phyloP scores from a whole-genome alignment of 176 grass and related monocot genomes.

The Alloteropsis semialata region DNA sequence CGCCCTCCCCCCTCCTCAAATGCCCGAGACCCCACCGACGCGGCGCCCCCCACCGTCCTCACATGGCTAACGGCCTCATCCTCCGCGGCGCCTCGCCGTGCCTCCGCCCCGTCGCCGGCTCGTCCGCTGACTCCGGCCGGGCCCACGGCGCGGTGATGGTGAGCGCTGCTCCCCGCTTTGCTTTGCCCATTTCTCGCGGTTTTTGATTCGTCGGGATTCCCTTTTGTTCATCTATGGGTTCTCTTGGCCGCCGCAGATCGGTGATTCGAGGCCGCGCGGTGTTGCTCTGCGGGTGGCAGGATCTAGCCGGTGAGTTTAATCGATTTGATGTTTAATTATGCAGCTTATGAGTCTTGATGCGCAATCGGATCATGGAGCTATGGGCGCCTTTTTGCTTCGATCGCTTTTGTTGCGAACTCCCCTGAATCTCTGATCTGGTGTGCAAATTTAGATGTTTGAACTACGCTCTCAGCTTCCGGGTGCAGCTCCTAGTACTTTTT shows the following conservation, averaged over 20 bases:
- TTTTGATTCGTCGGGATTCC: not conserved
- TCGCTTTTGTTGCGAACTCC: not conserved
- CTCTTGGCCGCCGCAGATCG: slow-evolving; percentile 31
- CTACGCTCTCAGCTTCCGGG: not conserved
- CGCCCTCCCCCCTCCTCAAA: slow-evolving; percentile 32
- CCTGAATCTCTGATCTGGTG: not conserved
- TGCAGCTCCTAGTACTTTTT: not conserved
- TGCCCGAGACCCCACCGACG: slow-evolving; percentile 32
- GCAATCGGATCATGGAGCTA: not conserved
- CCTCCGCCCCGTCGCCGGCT: not conserved
- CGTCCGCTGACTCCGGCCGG: slow-evolving; percentile 19
- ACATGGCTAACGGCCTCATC: slow-evolving; percentile 46
- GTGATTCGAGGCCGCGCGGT: slow-evolving; percentile 14
- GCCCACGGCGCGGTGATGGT: slow-evolving; percentile 20
- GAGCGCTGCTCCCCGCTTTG: not conserved
- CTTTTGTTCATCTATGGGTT: not conserved
- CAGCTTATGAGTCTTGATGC: not conserved
- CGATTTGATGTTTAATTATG: not conserved
- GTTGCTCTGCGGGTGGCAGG: slow-evolving; percentile 26
- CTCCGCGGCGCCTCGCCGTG: slow-evolving; percentile 41
- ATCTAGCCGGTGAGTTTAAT: slow-evolving; percentile 42
- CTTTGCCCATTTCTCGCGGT: not conserved
- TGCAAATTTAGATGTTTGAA: not conserved
- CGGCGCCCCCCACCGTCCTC: not conserved
- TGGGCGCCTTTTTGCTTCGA: not conserved